Conservation (phyloP, 495 filamentous ascomycete genomes). For the Neurospora sublineolata region DNA sequence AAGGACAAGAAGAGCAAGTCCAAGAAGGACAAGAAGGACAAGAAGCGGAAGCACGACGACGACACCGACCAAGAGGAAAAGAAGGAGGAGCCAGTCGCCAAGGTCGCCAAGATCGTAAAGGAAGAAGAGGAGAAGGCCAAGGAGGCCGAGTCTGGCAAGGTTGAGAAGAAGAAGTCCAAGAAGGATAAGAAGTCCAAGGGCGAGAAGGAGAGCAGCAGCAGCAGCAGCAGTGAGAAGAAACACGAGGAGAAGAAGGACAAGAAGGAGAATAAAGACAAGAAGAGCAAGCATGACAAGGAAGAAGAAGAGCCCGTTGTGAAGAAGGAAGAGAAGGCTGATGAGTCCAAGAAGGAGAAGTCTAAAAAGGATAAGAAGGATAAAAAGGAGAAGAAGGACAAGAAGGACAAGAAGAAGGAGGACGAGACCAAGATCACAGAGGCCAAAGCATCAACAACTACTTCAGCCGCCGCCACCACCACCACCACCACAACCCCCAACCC, state of each 20-base stretch:
- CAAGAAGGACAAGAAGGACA: constrained; percentile 6
- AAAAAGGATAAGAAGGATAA: constrained; percentile 8
- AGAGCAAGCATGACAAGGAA: not conserved
- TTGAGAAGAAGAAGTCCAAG: constrained; percentile 4
- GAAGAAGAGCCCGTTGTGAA: not conserved
- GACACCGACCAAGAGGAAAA: constrained; percentile 1
- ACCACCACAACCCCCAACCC: not conserved
- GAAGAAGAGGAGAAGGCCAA: not conserved
- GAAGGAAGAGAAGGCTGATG: not conserved
- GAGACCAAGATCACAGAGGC: not conserved
- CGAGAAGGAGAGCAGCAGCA: not conserved
- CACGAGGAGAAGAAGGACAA: constrained; percentile 4
- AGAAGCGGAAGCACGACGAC: constrained; percentile 1
- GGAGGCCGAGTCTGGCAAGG: not conserved
- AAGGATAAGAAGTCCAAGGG: not conserved
- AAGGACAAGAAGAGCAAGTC: not conserved
- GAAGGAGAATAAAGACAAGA: constrained; percentile 1
- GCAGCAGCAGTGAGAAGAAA: constrained; percentile 1
- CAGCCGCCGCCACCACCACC: not conserved
- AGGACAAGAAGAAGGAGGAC: constrained; percentile 7
- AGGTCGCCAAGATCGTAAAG: constrained; percentile 1
- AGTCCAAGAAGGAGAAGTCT: not conserved
- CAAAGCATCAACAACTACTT: not conserved
- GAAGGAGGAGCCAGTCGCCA: not conserved
- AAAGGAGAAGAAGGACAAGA: constrained; percentile 7